A percentile compares a stretch with the other conserved stretches of the same genome.
phyloP scores from a whole-genome alignment of 176 grass and related monocot genomes.

The Microstegium vimineum region DNA sequence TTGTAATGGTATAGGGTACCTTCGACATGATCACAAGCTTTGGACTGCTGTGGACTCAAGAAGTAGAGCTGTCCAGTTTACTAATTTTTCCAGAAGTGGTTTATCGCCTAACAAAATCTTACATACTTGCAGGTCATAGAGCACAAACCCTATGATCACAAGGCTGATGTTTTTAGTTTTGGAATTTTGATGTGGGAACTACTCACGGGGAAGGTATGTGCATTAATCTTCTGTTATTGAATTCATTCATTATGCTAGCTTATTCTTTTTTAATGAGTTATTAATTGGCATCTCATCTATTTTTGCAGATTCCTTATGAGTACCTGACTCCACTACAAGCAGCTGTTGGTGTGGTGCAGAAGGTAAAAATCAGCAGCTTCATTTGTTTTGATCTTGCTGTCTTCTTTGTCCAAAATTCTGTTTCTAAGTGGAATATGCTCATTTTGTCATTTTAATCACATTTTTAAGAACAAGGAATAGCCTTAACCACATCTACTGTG shows the following conservation, averaged over 20 bases:
- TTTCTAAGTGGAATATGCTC: constrained; percentile 16
- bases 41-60: background rate
- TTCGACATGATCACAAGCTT: constrained; percentile 4
- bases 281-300: background rate
- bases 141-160: constrained; percentile 98
- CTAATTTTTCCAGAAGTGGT: background rate
- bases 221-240: background rate
- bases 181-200: constrained; percentile 98
- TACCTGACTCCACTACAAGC: constrained; percentile 96
- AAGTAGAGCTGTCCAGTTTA: background rate
- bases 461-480: background rate
- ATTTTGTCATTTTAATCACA: background rate
- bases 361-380: constrained; percentile 47
- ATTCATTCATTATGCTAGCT: constrained; percentile 8
- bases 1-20: background rate
- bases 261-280: constrained; percentile 34
- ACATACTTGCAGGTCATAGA: constrained; percentile 75
- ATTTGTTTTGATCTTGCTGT: background rate
- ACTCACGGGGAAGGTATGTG: constrained; percentile 87
- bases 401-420: background rate
- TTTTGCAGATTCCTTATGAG: constrained; percentile 83
- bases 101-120: constrained; percentile 2
- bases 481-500: background rate
- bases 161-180: constrained; percentile 99
- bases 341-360: constrained; percentile 99